Conservation (phyloP, 495 filamentous ascomycete species). For the Astrothelium macrocarpum region DNA sequence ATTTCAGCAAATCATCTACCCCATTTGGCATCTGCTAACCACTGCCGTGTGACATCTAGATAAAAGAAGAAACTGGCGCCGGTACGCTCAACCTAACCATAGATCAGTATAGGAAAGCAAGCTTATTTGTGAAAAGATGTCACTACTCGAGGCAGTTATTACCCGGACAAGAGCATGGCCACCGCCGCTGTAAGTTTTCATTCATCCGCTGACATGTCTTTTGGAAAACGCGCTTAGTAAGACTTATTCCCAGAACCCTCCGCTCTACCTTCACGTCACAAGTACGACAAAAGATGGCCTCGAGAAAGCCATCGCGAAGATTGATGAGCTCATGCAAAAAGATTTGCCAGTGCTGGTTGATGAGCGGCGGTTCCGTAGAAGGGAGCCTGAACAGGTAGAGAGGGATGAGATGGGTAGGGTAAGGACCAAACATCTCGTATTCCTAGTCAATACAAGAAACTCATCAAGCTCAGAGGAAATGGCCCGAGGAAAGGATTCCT, state of each 20-base stretch:
- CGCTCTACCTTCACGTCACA: slow-evolving; percentile 88
- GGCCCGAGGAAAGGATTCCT: slow-evolving; percentile 91
- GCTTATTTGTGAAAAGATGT: slow-evolving; percentile 84
- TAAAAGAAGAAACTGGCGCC: slow-evolving; percentile 99
- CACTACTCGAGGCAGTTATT: slow-evolving; percentile 92
- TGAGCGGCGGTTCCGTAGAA: slow-evolving; percentile 82
- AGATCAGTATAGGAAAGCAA: slow-evolving; percentile 46
- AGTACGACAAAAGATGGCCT: slow-evolving; percentile 87
- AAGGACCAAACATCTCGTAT: slow-evolving; percentile 16
- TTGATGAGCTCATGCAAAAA: slow-evolving; percentile 92
- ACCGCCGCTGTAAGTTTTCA: slow-evolving; percentile 81
- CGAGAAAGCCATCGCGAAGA: slow-evolving; percentile 72
- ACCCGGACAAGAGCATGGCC: slow-evolving; percentile 95
- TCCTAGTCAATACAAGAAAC: slow-evolving; percentile 26
- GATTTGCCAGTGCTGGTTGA: slow-evolving; percentile 93
- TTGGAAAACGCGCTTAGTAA: too few relatives aligned
- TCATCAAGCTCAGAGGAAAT: slow-evolving; percentile 67
- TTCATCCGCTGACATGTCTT: too few relatives aligned
- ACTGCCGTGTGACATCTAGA: slow-evolving; percentile 87
- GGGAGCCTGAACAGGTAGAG: slow-evolving; percentile 83
- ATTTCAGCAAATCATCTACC: slow-evolving; percentile 55
- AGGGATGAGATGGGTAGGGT: slow-evolving; percentile 91
- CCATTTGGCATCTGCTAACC: slow-evolving; percentile 98
- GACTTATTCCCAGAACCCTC: slow-evolving; percentile 73
- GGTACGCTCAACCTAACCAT: slow-evolving; percentile 63